These are phyloP conservation scores for Coniophora puteana DNA, from an alignment of 1,284 basidiomycete species.

Conservation along the genomic window DNA sequence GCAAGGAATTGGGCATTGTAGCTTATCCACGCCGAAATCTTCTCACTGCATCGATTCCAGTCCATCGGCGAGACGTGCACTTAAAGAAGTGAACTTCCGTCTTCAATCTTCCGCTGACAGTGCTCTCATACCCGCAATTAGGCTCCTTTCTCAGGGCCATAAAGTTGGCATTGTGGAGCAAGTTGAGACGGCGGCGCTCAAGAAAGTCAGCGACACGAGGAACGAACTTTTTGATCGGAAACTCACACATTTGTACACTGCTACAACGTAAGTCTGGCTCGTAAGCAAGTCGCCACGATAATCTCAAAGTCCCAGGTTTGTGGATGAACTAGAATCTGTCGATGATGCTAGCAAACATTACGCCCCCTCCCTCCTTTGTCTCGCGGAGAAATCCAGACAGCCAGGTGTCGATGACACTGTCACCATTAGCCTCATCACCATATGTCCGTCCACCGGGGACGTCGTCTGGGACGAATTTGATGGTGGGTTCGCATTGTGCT, in stretches of 20 bases:
- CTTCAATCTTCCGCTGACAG: constrained; percentile 1
- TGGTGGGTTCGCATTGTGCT: constrained; percentile 38
- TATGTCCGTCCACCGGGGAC: constrained; percentile 87
- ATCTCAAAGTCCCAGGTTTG: constrained; percentile 44
- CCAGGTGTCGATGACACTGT: constrained; percentile 48
- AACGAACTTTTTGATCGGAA: constrained; percentile 82
- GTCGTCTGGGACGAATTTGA: constrained; percentile 91
- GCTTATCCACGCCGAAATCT: constrained; percentile 80
- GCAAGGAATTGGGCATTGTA: constrained; percentile 80
- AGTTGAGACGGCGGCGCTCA: constrained; percentile 92
- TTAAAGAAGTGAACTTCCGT: constrained; percentile 68
- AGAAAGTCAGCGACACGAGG: constrained; percentile 84
- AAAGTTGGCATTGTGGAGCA: constrained; percentile 94
- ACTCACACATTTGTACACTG: constrained; percentile 82
- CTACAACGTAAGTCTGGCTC: constrained; percentile 70
- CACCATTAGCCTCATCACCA: constrained; percentile 71
- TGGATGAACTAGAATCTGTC: constrained; percentile 68
- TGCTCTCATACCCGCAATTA: constrained; percentile 26
- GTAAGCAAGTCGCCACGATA: constrained; percentile 2
- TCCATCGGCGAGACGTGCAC: constrained; percentile 80
- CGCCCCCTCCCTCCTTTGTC: constrained; percentile 62
- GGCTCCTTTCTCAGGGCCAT: constrained; percentile 82
- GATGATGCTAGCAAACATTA: constrained; percentile 58
- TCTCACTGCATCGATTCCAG: constrained; percentile 79
- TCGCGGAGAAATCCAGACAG: constrained; percentile 62